Evolutionary conservation across 75 land plant species (phyloP).

Genomic region (Picea sitchensis): DNA sequence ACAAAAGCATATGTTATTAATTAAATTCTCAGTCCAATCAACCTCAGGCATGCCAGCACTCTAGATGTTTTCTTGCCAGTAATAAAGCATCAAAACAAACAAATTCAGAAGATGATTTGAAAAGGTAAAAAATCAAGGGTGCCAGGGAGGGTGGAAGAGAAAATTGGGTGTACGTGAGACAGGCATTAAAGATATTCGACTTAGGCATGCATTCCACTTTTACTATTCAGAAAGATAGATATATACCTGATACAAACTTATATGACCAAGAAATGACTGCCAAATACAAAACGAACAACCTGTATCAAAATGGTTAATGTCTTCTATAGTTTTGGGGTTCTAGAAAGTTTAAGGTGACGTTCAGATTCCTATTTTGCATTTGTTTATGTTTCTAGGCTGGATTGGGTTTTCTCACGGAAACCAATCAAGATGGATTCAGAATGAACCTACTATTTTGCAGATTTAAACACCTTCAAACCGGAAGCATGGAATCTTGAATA

Average conservation of each 20-base stretch:
- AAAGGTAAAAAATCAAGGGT: not conserved
- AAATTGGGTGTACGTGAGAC: not conserved
- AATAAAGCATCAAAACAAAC: too few relatives aligned
- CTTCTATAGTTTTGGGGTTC: not conserved
- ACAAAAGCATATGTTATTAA: conserved; percentile 1
- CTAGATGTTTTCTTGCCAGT: not conserved
- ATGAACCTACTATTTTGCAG: not conserved
- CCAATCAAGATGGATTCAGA: not conserved
- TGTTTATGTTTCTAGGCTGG: not conserved
- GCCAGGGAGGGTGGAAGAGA: not conserved
- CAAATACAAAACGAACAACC: not conserved
- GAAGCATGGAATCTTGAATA: not conserved
- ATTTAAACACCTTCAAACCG: not conserved
- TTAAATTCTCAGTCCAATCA: not conserved
- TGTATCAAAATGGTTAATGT: not conserved
- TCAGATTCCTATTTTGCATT: not conserved
- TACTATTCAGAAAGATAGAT: not conserved
- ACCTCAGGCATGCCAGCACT: not conserved
- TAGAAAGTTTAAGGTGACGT: not conserved
- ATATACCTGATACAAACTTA: not conserved
- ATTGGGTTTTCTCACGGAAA: not conserved
- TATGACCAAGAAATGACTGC: not conserved
- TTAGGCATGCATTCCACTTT: not conserved
- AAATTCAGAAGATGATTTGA: not conserved
- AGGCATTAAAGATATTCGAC: not conserved